Evolutionary conservation across 2,329 filamentous ascomycete species (phyloP).

Genomic region (Allantophomopsis lycopodina): DNA sequence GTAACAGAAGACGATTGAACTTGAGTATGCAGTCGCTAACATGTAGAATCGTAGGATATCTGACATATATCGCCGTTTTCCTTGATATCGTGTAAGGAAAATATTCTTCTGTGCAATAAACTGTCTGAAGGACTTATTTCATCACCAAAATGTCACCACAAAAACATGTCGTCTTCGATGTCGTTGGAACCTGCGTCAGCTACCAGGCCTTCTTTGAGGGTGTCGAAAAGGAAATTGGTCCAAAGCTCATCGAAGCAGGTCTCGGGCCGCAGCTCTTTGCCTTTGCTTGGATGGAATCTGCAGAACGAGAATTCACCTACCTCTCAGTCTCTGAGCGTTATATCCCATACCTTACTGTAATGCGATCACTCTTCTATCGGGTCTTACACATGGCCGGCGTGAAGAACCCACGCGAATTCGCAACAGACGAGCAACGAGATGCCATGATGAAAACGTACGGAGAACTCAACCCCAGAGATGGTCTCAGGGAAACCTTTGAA

Average conservation of each 20-base stretch:
- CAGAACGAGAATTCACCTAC: slow-evolving; percentile 35
- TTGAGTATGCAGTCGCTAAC: too few relatives aligned
- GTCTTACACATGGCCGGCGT: slow-evolving; percentile 29
- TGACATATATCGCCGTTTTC: too few relatives aligned
- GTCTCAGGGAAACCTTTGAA: slow-evolving; percentile 25
- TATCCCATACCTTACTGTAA: slow-evolving; percentile 25
- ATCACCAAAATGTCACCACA: too few relatives aligned
- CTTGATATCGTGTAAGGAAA: too few relatives aligned
- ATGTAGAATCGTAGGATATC: too few relatives aligned
- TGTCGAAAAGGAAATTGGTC: slow-evolving; percentile 26
- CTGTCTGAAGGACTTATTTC: too few relatives aligned
- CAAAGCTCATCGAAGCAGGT: slow-evolving; percentile 21
- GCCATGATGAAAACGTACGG: slow-evolving; percentile 24
- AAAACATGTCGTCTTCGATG: slow-evolving; percentile 34
- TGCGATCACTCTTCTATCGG: slow-evolving; percentile 32
- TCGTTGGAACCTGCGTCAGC: slow-evolving; percentile 36
- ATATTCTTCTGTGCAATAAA: too few relatives aligned
- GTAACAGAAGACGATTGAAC: too few relatives aligned
- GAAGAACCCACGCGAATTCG: slow-evolving; percentile 24
- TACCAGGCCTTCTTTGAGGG: slow-evolving; percentile 27
- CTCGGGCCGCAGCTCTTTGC: slow-evolving; percentile 28
- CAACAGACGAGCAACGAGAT: slow-evolving; percentile 26
- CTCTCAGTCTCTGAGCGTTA: slow-evolving; percentile 29
- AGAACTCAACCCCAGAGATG: slow-evolving; percentile 22
- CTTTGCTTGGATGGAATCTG: slow-evolving; percentile 29